phyloP scores from a whole-genome alignment of 768 basidiomycete species.

The Kondoa malvinella region DNA sequence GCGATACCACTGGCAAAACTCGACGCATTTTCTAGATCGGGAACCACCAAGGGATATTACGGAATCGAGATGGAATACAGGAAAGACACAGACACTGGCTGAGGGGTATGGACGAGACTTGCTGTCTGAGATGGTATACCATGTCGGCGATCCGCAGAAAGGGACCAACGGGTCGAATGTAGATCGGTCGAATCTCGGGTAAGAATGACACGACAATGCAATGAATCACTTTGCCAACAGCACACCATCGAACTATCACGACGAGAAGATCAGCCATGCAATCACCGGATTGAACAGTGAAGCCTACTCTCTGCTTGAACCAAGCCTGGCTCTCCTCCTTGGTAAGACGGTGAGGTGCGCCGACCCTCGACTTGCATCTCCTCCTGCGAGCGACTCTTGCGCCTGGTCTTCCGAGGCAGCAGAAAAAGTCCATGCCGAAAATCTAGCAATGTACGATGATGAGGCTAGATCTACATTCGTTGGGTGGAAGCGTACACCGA shows the following conservation, averaged over 20 bases:
- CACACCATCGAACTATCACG: conserved; percentile 27
- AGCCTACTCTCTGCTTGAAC: conserved; percentile 73
- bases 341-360: conserved; percentile 74
- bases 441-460: conserved; percentile 35
- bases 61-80: too few species aligned
- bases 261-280: neutral
- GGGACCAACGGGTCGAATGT: too few species aligned
- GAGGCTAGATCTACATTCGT: neutral
- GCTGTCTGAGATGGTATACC: too few species aligned
- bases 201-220: too few species aligned
- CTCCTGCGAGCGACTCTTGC: conserved; percentile 78
- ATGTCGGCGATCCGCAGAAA: too few species aligned
- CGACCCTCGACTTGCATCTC: conserved; percentile 69
- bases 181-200: too few species aligned
- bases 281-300: neutral
- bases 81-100: too few species aligned
- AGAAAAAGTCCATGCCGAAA: conserved; percentile 98
- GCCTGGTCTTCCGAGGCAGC: conserved; percentile 90
- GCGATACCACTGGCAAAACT: too few species aligned
- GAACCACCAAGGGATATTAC: too few species aligned
- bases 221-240: conserved; percentile 6
- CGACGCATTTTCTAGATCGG: too few species aligned
- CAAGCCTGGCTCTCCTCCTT: conserved; percentile 80
- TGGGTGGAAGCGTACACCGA: conserved; percentile 39
- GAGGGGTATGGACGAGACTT: too few species aligned